Evolutionary conservation across 2,329 filamentous ascomycete species (phyloP).

Genomic region (Xylaria sp.): DNA sequence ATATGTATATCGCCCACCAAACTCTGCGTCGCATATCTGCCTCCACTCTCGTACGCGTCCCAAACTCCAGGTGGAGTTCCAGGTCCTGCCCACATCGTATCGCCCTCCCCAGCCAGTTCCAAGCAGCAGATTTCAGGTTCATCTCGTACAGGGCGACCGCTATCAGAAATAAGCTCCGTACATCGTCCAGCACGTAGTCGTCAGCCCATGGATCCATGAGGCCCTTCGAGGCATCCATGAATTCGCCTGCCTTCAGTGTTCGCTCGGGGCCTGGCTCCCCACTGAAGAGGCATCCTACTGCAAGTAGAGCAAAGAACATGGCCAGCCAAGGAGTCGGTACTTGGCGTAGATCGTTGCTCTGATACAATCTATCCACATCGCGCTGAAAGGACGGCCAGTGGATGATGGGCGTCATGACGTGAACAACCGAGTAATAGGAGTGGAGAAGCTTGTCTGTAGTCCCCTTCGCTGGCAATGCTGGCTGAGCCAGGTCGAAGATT

Average conservation of each 20-base stretch:
- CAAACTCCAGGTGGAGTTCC: slow-evolving; percentile 80
- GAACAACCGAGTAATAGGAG: slow-evolving; percentile 80
- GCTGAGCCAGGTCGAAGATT: slow-evolving; percentile 64
- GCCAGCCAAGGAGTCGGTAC: slow-evolving; percentile 78
- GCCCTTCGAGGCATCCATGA: slow-evolving; percentile 76
- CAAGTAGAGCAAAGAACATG: slow-evolving; percentile 84
- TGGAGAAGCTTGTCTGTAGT: slow-evolving; percentile 77
- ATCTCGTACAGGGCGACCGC: slow-evolving; percentile 85
- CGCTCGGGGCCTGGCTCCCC: slow-evolving; percentile 66
- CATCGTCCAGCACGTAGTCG: slow-evolving; percentile 79
- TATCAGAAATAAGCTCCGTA: slow-evolving; percentile 75
- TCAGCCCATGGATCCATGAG: slow-evolving; percentile 86
- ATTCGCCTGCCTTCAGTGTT: slow-evolving; percentile 66
- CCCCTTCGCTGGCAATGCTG: slow-evolving; percentile 76
- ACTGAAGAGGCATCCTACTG: slow-evolving; percentile 82
- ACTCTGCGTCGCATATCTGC: slow-evolving; percentile 86
- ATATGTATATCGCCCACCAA: slow-evolving; percentile 94
- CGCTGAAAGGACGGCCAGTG: slow-evolving; percentile 87
- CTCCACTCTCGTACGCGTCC: slow-evolving; percentile 79
- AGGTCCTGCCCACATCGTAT: slow-evolving; percentile 86
- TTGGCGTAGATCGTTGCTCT: slow-evolving; percentile 67
- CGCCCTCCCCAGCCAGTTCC: slow-evolving; percentile 84
- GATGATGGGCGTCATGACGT: slow-evolving; percentile 84
- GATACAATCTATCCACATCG: slow-evolving; percentile 82
- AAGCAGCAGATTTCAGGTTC: slow-evolving; percentile 86